Evolutionary conservation across 139 green algal species (phyloP).

Genomic region (Astrephomene gubernaculifera): DNA sequence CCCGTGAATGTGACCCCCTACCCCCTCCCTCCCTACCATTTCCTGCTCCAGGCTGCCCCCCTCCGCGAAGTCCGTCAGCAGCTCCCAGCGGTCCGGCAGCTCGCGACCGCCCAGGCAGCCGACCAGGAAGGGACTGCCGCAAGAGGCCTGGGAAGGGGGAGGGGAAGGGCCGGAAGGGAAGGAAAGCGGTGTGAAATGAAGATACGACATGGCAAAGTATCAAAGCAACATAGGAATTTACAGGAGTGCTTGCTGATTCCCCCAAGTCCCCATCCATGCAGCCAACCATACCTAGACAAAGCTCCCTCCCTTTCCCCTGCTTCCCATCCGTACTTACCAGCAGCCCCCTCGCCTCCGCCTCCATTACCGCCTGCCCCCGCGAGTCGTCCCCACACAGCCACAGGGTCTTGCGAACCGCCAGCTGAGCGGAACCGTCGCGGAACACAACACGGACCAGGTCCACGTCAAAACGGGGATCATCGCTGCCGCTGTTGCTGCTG

Average conservation of each 20-base stretch:
- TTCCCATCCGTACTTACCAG: not conserved
- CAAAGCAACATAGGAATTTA: not conserved
- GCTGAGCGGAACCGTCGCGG: not conserved
- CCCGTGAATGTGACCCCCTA: not conserved
- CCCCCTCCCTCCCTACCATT: not conserved
- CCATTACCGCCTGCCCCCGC: not conserved
- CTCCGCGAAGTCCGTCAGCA: constrained; percentile 1
- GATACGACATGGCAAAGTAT: not conserved
- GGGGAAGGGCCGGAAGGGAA: not conserved
- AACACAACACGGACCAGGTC: not conserved
- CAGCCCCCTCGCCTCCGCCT: not conserved
- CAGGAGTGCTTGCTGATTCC: not conserved
- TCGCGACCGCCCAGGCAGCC: not conserved
- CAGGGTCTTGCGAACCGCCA: constrained; percentile 18
- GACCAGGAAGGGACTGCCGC: not conserved
- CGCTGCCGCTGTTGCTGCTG: too few relatives aligned
- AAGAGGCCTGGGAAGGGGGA: not conserved
- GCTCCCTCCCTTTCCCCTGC: not conserved
- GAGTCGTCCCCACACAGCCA: too few relatives aligned
- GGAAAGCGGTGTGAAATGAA: too few relatives aligned
- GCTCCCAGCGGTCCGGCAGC: not conserved
- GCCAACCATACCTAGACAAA: not conserved
- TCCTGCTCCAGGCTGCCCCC: constrained; percentile 2
- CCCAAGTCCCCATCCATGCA: not conserved
- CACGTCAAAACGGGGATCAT: too few relatives aligned